A percentile compares a stretch with the other conserved stretches of the same genome.
These are phyloP conservation scores for Kluyveromyces aestuarii DNA, from an alignment of 805 yeast species.

Conservation along the genomic window DNA sequence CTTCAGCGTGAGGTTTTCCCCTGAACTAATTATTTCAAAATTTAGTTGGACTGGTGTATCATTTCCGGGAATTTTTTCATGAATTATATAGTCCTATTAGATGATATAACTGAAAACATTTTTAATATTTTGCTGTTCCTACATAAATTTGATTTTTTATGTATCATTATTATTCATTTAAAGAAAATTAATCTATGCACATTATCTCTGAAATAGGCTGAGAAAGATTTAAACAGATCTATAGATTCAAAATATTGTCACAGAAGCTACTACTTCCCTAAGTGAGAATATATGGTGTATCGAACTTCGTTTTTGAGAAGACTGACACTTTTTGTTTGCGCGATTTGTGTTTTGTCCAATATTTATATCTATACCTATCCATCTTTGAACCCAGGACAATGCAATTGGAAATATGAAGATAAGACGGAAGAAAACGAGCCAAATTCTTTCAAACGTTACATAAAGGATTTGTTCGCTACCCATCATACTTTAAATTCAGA, in stretches of 20 bases:
- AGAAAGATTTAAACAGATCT: background rate
- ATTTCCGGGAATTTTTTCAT: background rate
- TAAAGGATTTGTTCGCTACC: constrained; percentile 1
- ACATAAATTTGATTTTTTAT: too few species aligned
- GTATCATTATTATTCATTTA: background rate
- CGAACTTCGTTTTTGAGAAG: constrained; percentile 10
- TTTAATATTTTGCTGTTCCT: background rate
- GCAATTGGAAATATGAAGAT: constrained; percentile 46
- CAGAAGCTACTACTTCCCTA: too few species aligned
- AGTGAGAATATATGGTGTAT: background rate
- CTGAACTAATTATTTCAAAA: background rate
- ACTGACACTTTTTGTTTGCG: constrained; percentile 17
- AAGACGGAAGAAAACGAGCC: constrained; percentile 3
- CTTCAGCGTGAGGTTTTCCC: background rate
- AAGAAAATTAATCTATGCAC: too few species aligned
- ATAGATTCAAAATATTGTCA: too few species aligned
- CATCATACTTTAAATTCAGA: constrained; percentile 14
- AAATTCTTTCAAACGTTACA: constrained; percentile 17
- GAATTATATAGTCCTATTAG: background rate
- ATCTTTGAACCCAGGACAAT: constrained; percentile 41
- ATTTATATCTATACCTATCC: constrained; percentile 71
- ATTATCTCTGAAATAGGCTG: background rate
- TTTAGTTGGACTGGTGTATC: background rate
- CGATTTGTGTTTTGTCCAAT: constrained; percentile 41
- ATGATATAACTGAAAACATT: background rate